A percentile compares a stretch with the other conserved stretches of the same genome.
Conservation (phyloP, 768 basidiomycete genomes). For the Megacollybia marginata region DNA sequence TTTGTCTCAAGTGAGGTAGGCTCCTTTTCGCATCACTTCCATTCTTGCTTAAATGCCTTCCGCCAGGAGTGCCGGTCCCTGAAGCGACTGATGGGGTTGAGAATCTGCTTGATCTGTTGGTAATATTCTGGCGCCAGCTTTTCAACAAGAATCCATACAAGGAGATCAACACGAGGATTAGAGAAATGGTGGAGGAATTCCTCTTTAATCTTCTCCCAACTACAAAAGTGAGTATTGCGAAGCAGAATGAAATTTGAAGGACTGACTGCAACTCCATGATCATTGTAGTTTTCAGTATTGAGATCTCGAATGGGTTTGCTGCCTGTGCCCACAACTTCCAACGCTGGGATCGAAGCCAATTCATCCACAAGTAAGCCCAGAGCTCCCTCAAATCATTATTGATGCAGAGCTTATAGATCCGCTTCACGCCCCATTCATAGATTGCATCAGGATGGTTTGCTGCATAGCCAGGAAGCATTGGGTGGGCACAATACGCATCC, state of each 20-base stretch:
- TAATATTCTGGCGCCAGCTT: conserved; percentile 6
- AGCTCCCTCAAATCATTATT: conserved; percentile 12
- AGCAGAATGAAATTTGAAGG: conserved; percentile 7
- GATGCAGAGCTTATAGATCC: conserved; percentile 14
- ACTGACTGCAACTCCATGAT: conserved; percentile 14
- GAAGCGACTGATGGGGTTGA: conserved; percentile 12
- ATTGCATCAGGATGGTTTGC: conserved; percentile 19
- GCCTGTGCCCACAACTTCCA: conserved; percentile 16
- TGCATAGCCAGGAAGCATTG: conserved; percentile 13
- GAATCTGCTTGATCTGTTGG: not conserved
- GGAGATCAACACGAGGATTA: conserved; percentile 18
- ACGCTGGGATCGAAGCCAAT: conserved; percentile 12
- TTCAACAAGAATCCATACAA: conserved; percentile 9
- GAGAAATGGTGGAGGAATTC: conserved; percentile 26
- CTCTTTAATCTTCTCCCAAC: conserved; percentile 12
- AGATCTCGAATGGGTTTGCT: conserved; percentile 1
- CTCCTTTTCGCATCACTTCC: not conserved
- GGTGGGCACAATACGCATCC: not conserved
- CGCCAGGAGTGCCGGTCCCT: conserved; percentile 16
- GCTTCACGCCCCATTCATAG: conserved; percentile 30
- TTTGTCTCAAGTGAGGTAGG: no score
- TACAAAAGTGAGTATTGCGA: not conserved
- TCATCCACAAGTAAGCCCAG: conserved; percentile 17
- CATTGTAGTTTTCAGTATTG: conserved; percentile 15
- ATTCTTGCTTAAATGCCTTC: conserved; percentile 12